Evolutionary conservation across 805 yeast species (phyloP), one percentile per base, ranked within the genome.

Genomic region (Candida michaelii): DNA sequence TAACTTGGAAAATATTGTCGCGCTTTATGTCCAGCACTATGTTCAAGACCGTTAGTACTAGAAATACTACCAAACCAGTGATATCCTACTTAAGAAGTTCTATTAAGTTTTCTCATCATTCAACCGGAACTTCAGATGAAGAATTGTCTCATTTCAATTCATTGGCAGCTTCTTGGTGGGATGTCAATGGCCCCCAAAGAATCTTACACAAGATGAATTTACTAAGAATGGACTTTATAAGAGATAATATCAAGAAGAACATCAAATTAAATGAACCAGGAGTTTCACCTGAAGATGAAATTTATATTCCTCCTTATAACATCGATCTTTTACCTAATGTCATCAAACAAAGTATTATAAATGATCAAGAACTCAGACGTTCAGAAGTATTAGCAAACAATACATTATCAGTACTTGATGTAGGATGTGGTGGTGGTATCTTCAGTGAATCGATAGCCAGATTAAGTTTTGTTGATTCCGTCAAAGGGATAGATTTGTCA

Each of bases 361-460:
- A 48, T 17, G 84, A 82, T 44, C 82, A 80, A 44, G 79, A 79
- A 17, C 44, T 52, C 13, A 69, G 72, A 36, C 58, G 77, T 43
- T 71, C 69, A 8, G 64, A 63, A 27, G 54, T 65, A 21, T 63
- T 66, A 31, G 45, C 42, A 3, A 45, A 59, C 3, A 51, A 74
- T 42, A 65, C 73, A 35, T 66, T 80, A 40, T 60, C 62, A 12
- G 89, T 82, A 1, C 66, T 93, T 43, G 99, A 93, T 58, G 81
- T 93, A 40, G 99, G 99, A 1, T 93, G 99, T 61, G 99, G 99
- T 14, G 99, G 99, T n/a, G 99, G 99, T 0, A 82, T 93, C 18
- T 66, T 93, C 14, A 71, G 90, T 4, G 99, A 93, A 59, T 82
- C 91, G 0, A 62, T 93, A 56, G 97, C 96, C 0, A 71, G 99